A percentile compares a stretch with the other conserved stretches of the same genome.
Conservation (phyloP, 331 rosid genomes). For the Pyrus hybrid region DNA sequence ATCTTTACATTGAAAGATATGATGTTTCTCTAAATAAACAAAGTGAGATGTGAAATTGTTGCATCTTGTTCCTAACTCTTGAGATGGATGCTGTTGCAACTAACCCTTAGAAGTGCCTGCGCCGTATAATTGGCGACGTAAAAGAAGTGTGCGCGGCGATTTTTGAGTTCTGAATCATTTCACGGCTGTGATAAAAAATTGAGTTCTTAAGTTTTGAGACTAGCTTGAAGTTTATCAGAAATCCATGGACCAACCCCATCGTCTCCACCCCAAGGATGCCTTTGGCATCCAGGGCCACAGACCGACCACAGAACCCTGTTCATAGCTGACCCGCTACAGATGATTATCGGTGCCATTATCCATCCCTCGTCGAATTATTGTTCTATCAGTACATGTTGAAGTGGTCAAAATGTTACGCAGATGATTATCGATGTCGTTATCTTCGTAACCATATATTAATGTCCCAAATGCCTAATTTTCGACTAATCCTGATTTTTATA, state of each 20-base stretch:
- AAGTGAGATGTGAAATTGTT: background rate
- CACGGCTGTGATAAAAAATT: too few relatives aligned
- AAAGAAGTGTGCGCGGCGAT: too few relatives aligned
- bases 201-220: background rate
- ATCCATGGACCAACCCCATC: too few relatives aligned
- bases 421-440: background rate
- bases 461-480: background rate
- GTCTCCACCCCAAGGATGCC: too few relatives aligned
- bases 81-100: background rate
- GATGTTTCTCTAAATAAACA: background rate
- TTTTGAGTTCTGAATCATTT: too few relatives aligned
- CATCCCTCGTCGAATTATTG: background rate
- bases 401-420: background rate
- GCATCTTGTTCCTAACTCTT: background rate
- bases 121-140: too few relatives aligned
- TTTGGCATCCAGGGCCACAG: too few relatives aligned
- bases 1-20: background rate
- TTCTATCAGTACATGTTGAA: background rate
- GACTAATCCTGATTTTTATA: background rate
- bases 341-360: too few relatives aligned
- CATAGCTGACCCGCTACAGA: too few relatives aligned
- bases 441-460: background rate
- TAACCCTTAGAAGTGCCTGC: too few relatives aligned
- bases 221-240: background rate
- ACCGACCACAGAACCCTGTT: too few relatives aligned